phyloP scores from a whole-genome alignment of 352 stramenopile genomes.

The Phytophthora fragariae region DNA sequence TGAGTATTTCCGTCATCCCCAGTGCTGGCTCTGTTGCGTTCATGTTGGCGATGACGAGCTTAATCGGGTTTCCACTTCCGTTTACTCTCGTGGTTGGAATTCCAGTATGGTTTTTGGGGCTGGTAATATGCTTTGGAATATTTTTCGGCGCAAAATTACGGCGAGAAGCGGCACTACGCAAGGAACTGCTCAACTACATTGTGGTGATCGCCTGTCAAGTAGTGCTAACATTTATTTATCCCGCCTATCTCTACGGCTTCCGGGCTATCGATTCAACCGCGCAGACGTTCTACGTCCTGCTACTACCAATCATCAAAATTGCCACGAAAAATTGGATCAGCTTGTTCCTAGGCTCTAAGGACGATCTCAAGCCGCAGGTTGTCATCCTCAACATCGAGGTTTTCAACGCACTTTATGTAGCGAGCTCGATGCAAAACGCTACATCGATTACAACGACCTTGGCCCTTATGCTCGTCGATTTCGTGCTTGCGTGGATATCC shows the following conservation, averaged over 20 bases:
- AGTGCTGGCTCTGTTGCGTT: slow-evolving; percentile 37
- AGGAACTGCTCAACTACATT: slow-evolving; percentile 36
- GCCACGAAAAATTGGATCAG: slow-evolving; percentile 48
- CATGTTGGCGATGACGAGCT: slow-evolving; percentile 34
- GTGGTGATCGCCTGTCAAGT: slow-evolving; percentile 47
- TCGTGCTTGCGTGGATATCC: slow-evolving; percentile 41
- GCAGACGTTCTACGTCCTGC: slow-evolving; percentile 36
- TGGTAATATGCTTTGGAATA: slow-evolving; percentile 34
- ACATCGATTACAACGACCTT: slow-evolving; percentile 42
- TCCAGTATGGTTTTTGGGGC: slow-evolving; percentile 31
- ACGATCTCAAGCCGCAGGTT: slow-evolving; percentile 50
- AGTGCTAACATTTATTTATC: slow-evolving; percentile 54
- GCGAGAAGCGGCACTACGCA: slow-evolving; percentile 14
- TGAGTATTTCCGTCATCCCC: slow-evolving; percentile 26
- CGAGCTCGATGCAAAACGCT: slow-evolving; percentile 53
- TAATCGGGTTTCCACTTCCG: slow-evolving; percentile 50
- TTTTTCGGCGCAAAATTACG: slow-evolving; percentile 38
- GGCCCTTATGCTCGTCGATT: slow-evolving; percentile 42
- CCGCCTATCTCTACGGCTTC: slow-evolving; percentile 58
- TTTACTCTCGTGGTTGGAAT: slow-evolving; percentile 51
- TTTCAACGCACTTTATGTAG: slow-evolving; percentile 60
- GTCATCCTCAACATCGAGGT: slow-evolving; percentile 67
- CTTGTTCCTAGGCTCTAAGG: slow-evolving; percentile 32
- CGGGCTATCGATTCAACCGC: slow-evolving; percentile 26
- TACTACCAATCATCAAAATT: slow-evolving; percentile 53